Conservation (phyloP, 192 early-diverging fungal genomes). For the Lunasporangiospora selenospora region DNA sequence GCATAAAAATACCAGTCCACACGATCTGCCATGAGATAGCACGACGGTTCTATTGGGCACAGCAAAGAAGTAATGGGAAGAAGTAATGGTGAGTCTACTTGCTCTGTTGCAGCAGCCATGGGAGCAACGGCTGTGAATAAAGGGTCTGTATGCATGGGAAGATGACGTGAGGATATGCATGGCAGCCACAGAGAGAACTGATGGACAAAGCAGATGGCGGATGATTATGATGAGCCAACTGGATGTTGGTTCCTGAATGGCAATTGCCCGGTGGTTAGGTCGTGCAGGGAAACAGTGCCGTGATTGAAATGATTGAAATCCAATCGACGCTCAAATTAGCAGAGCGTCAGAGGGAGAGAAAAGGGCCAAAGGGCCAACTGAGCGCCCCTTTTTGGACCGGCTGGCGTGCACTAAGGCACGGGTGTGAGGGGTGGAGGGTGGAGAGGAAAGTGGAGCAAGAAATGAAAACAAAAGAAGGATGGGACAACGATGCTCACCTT, state of each 20-base stretch:
- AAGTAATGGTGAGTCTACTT: not conserved
- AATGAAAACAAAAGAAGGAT: not conserved
- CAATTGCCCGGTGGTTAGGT: not conserved
- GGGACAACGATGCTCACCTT: conserved; percentile 17
- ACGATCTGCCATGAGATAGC: conserved; percentile 81
- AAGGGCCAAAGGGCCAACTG: conserved; percentile 3
- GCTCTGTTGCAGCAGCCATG: not conserved
- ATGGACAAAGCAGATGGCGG: not conserved
- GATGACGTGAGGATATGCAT: too few species aligned
- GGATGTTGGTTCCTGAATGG: not conserved
- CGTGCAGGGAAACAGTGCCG: not conserved
- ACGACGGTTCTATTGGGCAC: conserved; percentile 50
- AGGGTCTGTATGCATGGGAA: too few species aligned
- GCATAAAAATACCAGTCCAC: conserved; percentile 71
- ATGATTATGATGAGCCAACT: not conserved
- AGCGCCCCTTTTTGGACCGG: not conserved
- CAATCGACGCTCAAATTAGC: not conserved
- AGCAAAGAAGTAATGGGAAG: not conserved
- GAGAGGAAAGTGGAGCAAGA: not conserved
- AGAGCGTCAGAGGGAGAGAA: not conserved
- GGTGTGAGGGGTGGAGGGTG: not conserved
- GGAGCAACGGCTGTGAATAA: not conserved
- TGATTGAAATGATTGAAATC: not conserved
- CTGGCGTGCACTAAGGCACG: not conserved
- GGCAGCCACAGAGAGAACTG: not conserved